Evolutionary conservation across 331 rosid genomes (phyloP), one percentile per base, ranked within the genome.

Genomic region (Rhamnella rubrinervis): DNA sequence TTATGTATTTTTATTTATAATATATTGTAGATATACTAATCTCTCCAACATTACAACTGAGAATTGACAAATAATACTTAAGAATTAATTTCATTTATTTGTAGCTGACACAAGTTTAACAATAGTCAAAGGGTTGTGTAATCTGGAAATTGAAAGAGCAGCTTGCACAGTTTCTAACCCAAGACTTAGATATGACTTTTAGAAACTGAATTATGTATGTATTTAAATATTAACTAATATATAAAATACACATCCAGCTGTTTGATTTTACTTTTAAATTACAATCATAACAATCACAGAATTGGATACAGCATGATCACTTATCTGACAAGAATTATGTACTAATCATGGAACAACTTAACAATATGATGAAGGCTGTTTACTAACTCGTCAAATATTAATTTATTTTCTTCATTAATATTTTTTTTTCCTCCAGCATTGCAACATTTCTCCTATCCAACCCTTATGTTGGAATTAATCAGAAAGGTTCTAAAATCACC

Each of bases 251-350:
- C 9, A 65, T 65, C 58, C 57, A 14, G n/a, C 11, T 9, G 25
- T 26, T 23, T 28, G 59, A 65, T 26, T 67, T 40, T 63, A 61
- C 60, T 39, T 57, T 64, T 38, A 28, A 58, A 31, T 64, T 35
- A 25, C 59, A 58, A 55, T 73, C 55, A 83, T 66, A 31, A 68
- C 62, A 74, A 53, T 51, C 59, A 17, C 58, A 9, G 28, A 67
- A 61, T 73, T 76, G 71, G 72, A 37, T 73, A 73, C 76, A 73
- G 1, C 51, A 74, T 77, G 67, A 84, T 74, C 44, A 21, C 52
- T 55, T 49, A 18, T 58, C 80, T 70, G 76, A 63, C 73, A 69
- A 19, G 55, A 65, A 75, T 79, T 60, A 80, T 79, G 63, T 26
- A 64, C 62, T 62, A 73, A 80, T 66, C 82, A 67, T 73, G 73